phyloP scores from a whole-genome alignment of 805 yeast genomes.

The Yarrowia sp. region DNA sequence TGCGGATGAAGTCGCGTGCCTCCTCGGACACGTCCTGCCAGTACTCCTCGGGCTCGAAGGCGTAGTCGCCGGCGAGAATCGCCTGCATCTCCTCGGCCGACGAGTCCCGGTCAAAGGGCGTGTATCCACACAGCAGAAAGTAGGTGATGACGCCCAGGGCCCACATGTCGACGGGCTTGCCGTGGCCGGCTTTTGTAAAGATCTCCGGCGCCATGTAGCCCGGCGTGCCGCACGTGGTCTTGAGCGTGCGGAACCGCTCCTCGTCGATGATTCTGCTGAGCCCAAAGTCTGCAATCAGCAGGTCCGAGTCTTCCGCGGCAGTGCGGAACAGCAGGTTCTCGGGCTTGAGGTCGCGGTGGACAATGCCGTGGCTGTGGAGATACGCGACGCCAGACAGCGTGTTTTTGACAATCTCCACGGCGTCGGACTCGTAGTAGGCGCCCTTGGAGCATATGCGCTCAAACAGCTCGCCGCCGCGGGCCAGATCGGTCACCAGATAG shows the following conservation, averaged over 20 bases:
- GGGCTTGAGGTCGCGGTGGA: conserved; percentile 72
- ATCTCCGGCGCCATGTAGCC: conserved; percentile 78
- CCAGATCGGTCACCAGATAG: conserved; percentile 62
- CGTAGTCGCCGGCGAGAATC: conserved; percentile 55
- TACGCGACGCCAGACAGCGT: conserved; percentile 56
- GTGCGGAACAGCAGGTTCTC: conserved; percentile 60
- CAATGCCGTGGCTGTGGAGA: conserved; percentile 57
- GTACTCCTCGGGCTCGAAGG: conserved; percentile 59
- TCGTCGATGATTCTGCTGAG: conserved; percentile 52
- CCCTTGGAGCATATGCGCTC: conserved; percentile 53
- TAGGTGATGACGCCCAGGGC: conserved; percentile 71
- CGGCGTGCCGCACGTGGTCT: conserved; percentile 63
- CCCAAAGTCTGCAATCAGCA: conserved; percentile 63
- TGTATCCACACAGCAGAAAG: conserved; percentile 68
- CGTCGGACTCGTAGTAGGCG: conserved; percentile 49
- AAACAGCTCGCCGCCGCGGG: conserved; percentile 66
- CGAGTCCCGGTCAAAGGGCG: conserved; percentile 74
- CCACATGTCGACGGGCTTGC: conserved; percentile 67
- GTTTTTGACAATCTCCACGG: conserved; percentile 49
- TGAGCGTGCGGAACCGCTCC: conserved; percentile 41
- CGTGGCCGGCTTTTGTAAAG: conserved; percentile 52
- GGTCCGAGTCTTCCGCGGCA: conserved; percentile 42
- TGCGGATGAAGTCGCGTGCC: conserved; percentile 58
- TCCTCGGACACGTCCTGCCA: conserved; percentile 51
- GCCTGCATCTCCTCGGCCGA: conserved; percentile 66